Evolutionary conservation across 176 grass and related monocot genomes (phyloP), one percentile per base, ranked within the genome.

Genomic region (Guadua angustifolia): DNA sequence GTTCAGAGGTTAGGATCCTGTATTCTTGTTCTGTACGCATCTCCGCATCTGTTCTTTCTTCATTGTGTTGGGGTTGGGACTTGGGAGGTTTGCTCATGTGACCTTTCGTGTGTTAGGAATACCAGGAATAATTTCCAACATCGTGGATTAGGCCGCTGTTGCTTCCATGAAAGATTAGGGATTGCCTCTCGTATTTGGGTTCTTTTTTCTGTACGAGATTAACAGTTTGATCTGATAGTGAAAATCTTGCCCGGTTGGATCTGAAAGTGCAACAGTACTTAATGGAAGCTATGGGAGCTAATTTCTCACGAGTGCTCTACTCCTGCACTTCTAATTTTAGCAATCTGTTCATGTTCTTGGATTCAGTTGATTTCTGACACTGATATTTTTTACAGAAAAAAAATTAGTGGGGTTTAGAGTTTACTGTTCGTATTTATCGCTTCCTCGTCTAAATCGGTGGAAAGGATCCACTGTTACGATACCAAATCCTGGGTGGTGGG

Each of bases 1-100:
- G 50, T 8, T 81, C 78, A 53, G 68, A 87, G 79, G 40, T 79
- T 62, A 68, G 71, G 79, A 85, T 71, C 44, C 11, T 45, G 44
- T 45, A 45, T 45, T 58, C 75, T 83, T 62, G 71, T 12, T 71
- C 55, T 75, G 55, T 84, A 80, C 18, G 42, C 33, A 24, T 82
- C 73, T 89, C 52, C 53, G 16, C 66, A 12, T 44, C 6, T 8
- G 40, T 38, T 89, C 62, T 69, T 76, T 51, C 11, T 69, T 75
- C 59, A 19, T 69, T 71, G 63, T 47, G 3, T 64, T 64, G 16
- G 58, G 7, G 25, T 35, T 4, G 33, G 35, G 60, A 33, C 15
- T 35, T 4, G 33, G 35, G 60, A 33, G 22, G 24, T 13, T 85
- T 49, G 46, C 73, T 78, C 47, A 19, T 36, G 57, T 39, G 26